Base-by-base conservation (phyloP, 768 basidiomycete genomes). In the Termitomyces sp. region DNA sequence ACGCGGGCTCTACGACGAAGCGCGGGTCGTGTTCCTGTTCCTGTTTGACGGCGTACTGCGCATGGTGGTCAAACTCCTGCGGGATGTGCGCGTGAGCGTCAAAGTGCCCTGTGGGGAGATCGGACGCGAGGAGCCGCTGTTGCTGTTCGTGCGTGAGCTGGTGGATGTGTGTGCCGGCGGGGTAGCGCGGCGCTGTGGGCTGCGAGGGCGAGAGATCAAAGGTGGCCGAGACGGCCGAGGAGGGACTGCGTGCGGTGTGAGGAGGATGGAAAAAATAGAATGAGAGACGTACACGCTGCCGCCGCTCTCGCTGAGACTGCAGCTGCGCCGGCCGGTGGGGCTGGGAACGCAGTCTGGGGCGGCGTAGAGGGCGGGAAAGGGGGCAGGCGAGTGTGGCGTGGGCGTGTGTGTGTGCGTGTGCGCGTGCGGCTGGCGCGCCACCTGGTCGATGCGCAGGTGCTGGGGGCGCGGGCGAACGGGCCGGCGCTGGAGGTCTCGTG, bases 301-400 rank as follows among this genome's bases (percentile, higher is more conserved):
- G 28, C 58, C 61, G 50, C 61, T 62, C 28, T 59, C 54, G 54
- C 58, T 59, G 40, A 49, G 53, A 20, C 58, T 30, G 52, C 60
- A 46, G 48, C 60, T 57, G n/a, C 50, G 55, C 14, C 49, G 5
- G 8, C 30, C 30, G 18, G 2, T 12, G 30, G 18, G 10, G 4
- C 41, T 43, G 41, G 41, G 41, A 9, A 10, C 41, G 7, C 3
- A 4, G 41, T 43, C 41, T n/a, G 41, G 2, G 8, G n/a, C 41
- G 41, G 47, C 7, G 28, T 32, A 50, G 9, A 50, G 18, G 1
- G 30, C 18, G 41, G 41, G n/a, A 46, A 26, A 23, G 4, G 20
- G 44, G 23, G 20, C 44, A 38, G 46, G 52, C 41, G 41, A 43
- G n/a, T 43, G 41, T 43, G 41, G 41, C 41, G 41, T 43, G n/a